phyloP scores from a whole-genome alignment of 805 yeast species.

The Zygosaccharomyces kombuchaensis region DNA sequence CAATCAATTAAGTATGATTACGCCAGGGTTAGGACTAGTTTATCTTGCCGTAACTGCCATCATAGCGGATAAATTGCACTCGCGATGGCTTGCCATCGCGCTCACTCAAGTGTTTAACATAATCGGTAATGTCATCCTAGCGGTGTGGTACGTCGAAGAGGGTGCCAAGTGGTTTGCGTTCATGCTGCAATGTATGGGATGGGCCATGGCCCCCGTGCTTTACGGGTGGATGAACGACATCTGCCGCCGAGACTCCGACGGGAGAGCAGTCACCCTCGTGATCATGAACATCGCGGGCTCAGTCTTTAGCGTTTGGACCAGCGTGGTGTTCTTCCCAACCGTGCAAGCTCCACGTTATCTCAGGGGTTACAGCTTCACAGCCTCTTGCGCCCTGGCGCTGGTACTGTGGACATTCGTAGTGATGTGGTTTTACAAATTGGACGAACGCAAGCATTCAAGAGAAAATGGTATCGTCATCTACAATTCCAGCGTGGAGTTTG shows the following conservation, averaged over 20 bases:
- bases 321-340: slow-evolving; percentile 44
- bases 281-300: slow-evolving; percentile 51
- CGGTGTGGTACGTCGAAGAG: slow-evolving; percentile 53
- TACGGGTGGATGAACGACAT: slow-evolving; percentile 59
- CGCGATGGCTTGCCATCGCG: slow-evolving; percentile 52
- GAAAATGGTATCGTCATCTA: slow-evolving; percentile 37
- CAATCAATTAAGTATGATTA: slow-evolving; percentile 47
- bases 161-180: slow-evolving; percentile 59
- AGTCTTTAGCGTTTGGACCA: slow-evolving; percentile 50
- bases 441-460: slow-evolving; percentile 37
- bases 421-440: slow-evolving; percentile 37
- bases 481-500: slow-evolving; percentile 23
- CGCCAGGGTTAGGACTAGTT: slow-evolving; percentile 53
- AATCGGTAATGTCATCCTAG: slow-evolving; percentile 47
- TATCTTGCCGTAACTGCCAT: slow-evolving; percentile 28
- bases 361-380: slow-evolving; percentile 50
- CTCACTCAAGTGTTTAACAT: slow-evolving; percentile 51
- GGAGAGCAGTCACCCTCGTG: slow-evolving; percentile 48
- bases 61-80: slow-evolving; percentile 46
- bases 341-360: slow-evolving; percentile 51
- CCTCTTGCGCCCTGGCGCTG: slow-evolving; percentile 31
- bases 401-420: slow-evolving; percentile 27
- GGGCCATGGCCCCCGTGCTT: slow-evolving; percentile 58
- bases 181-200: slow-evolving; percentile 51
- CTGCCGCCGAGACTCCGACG: slow-evolving; percentile 49